phyloP scores from a whole-genome alignment of 371 early-diverging fungal species.

The Syncephalastrum racemosum region DNA sequence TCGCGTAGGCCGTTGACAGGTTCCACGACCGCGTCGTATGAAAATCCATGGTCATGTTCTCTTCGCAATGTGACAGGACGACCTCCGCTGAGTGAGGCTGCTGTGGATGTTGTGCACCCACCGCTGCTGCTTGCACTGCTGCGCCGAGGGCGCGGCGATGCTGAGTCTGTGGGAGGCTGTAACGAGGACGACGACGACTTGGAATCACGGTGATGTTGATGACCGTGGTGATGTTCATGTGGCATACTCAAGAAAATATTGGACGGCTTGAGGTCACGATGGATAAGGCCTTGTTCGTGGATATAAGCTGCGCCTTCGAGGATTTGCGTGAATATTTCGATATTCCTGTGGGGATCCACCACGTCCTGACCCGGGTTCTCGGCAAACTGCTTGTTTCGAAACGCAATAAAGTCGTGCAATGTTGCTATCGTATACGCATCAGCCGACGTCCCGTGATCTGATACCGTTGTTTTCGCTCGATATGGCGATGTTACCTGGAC shows the following conservation, averaged over 20 bases:
- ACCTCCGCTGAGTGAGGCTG: too few species aligned
- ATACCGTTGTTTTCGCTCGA: too few species aligned
- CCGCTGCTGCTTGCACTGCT: too few species aligned
- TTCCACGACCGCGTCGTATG: constrained; percentile 9
- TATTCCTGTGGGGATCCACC: constrained; percentile 43
- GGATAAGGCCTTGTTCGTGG: constrained; percentile 70
- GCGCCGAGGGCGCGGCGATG: too few species aligned
- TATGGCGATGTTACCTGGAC: constrained; percentile 52
- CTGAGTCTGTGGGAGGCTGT: too few species aligned
- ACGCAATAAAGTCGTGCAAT: constrained; percentile 38
- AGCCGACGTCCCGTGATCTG: too few species aligned
- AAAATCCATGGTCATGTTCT: constrained; percentile 12
- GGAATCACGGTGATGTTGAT: constrained; percentile 3
- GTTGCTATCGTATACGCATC: constrained; percentile 27
- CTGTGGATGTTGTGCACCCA: too few species aligned
- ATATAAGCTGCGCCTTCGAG: constrained; percentile 70
- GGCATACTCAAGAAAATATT: constrained; percentile 68
- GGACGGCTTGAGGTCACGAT: constrained; percentile 80
- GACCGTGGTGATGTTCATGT: neutral
- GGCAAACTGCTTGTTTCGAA: constrained; percentile 27
- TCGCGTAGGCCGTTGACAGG: constrained; percentile 15
- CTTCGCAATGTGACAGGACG: too few species aligned
- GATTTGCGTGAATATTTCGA: constrained; percentile 51
- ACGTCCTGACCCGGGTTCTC: constrained; percentile 11
- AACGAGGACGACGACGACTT: too few species aligned